Percentiles rank a stretch among this genome's conserved stretches.
Evolutionary conservation across 2,329 filamentous ascomycete species (phyloP).

Genomic region (Ascocoryne sarcoides): DNA sequence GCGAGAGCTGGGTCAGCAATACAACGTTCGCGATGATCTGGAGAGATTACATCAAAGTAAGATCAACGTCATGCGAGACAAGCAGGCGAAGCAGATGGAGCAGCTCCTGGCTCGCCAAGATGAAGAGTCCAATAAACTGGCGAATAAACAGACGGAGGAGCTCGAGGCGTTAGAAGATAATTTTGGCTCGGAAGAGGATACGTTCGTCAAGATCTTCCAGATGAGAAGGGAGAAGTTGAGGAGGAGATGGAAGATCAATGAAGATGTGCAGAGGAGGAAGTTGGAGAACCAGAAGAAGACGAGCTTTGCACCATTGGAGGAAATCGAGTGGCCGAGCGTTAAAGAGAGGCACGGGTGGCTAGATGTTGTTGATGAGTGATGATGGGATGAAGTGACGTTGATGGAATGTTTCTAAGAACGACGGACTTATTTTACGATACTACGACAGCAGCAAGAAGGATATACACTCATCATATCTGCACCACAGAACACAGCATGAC

Average conservation of each 20-base stretch:
- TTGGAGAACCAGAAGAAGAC: constrained; percentile 38
- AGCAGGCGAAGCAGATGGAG: constrained; percentile 53
- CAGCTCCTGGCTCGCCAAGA: constrained; percentile 48
- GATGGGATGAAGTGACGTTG: constrained; percentile 1
- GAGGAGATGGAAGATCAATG: constrained; percentile 43
- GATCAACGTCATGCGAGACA: constrained; percentile 58
- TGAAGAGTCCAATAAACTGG: constrained; percentile 39
- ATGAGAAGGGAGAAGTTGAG: constrained; percentile 37
- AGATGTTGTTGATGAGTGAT: constrained; percentile 18
- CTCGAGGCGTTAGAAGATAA: constrained; percentile 38
- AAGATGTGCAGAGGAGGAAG: constrained; percentile 45
- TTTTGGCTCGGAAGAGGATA: constrained; percentile 42
- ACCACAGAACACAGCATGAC: too few species aligned
- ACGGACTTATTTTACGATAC: too few species aligned
- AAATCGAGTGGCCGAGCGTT: constrained; percentile 34
- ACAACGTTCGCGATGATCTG: constrained; percentile 51
- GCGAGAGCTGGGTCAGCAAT: constrained; percentile 51
- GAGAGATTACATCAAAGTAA: constrained; percentile 49
- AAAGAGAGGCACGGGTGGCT: constrained; percentile 8
- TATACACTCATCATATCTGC: too few species aligned
- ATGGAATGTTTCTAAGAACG: too few species aligned
- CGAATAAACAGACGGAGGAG: constrained; percentile 38
- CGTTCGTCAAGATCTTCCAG: constrained; percentile 36
- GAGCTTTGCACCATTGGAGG: constrained; percentile 34
- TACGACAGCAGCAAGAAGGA: constrained; percentile 5